Evolutionary conservation across 345 rosid genomes (phyloP).

Genomic region (Rhodamnia rubescens): DNA sequence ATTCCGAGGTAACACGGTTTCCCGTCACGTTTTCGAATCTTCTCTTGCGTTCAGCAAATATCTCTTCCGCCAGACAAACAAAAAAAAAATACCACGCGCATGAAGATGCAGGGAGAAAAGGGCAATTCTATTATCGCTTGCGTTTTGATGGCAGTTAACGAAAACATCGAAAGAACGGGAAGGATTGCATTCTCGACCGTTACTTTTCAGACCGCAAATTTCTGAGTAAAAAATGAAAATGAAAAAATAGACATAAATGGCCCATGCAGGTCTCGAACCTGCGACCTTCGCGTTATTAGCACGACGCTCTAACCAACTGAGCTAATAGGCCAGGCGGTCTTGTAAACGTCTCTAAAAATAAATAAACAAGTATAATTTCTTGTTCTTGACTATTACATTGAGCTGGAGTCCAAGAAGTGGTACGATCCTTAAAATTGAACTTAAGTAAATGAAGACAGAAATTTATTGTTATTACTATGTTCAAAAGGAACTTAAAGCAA

Average conservation of each 20-base stretch:
- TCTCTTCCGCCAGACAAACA: not conserved
- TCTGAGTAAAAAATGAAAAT: not conserved
- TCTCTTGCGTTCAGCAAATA: not conserved
- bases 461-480: not conserved
- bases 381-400: too few species aligned
- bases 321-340: conserved; percentile 8
- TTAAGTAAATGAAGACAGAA: not conserved
- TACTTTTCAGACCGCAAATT: not conserved
- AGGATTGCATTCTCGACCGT: not conserved
- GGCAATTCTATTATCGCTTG: not conserved
- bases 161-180: not conserved
- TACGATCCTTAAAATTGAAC: not conserved
- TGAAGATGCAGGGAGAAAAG: not conserved
- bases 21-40: not conserved
- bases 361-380: too few species aligned
- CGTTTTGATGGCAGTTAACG: not conserved
- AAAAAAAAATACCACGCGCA: not conserved
- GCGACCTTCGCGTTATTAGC: conserved; percentile 97
- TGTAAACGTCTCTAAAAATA: too few species aligned
- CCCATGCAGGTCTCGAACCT: conserved; percentile 51
- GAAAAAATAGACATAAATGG: not conserved
- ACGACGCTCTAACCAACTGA: conserved; percentile 91
- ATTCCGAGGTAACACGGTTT: not conserved
- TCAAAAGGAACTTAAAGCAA: not conserved
- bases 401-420: not conserved